phyloP scores from a whole-genome alignment of 2,329 filamentous ascomycete genomes.

The Zymoseptoria pseudotritici region DNA sequence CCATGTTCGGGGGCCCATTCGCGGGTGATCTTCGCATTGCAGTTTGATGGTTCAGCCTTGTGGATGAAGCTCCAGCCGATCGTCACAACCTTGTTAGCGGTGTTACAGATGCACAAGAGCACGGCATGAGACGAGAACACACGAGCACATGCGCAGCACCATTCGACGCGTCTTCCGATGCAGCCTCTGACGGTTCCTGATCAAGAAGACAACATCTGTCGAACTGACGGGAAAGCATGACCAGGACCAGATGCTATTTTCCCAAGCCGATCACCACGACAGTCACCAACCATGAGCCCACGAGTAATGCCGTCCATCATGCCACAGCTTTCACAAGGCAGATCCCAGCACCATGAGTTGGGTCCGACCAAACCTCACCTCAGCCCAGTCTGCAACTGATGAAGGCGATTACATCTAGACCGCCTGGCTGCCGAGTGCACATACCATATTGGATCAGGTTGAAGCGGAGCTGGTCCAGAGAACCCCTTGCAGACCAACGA shows the following conservation, averaged over 20 bases:
- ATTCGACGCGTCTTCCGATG: too few relatives aligned
- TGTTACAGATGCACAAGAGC: too few relatives aligned
- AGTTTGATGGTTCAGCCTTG: not conserved
- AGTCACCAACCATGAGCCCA: not conserved
- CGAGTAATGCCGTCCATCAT: not conserved
- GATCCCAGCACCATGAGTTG: not conserved
- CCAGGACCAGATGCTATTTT: too few relatives aligned
- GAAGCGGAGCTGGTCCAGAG: not conserved
- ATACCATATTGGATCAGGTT: not conserved
- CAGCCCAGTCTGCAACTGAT: not conserved
- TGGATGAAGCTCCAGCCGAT: not conserved
- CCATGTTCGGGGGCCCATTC: not conserved
- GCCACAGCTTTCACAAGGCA: not conserved
- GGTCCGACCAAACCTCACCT: not conserved
- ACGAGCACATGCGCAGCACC: too few relatives aligned
- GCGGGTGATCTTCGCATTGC: not conserved
- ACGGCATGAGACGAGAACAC: too few relatives aligned
- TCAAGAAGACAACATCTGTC: too few relatives aligned
- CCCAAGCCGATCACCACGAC: not conserved
- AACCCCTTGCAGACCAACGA: not conserved
- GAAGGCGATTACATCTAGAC: not conserved
- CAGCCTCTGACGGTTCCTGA: too few relatives aligned
- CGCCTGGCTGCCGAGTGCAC: not conserved
- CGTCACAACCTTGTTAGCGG: too few relatives aligned
- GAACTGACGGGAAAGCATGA: too few relatives aligned